Evolutionary conservation across 495 filamentous ascomycete genomes (phyloP), one percentile per base, ranked within the genome.

Genomic region (Wilcoxina mikolae): DNA sequence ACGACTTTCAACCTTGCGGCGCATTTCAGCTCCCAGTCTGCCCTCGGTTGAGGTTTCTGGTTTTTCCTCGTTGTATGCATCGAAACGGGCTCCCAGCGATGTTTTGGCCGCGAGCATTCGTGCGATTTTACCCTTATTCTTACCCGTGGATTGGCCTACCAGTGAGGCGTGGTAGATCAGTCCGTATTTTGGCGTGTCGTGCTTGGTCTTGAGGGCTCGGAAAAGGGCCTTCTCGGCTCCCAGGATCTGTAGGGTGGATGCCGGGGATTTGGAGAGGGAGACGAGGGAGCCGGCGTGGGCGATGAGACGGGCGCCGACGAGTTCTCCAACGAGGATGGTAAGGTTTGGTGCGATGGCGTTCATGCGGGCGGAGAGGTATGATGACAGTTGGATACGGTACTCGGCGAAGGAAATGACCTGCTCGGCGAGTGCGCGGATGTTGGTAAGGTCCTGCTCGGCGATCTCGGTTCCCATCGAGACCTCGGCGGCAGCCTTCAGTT

Each of bases 111-210:
- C 87, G 35, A 99, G 77, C 73, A 95, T 87, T 71, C 91, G 83
- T 12, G 91, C 91, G 66, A 99, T 94, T 75, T 99, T 99, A 60
- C 91, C 91, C 82, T 99, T 99, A 73, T 96, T 96, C 72, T 82
- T 85, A 58, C 93, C 91, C 24, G 85, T 90, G 23, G 93, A 90
- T 72, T 99, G 91, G 42, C 91, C 91, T 46, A 99, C 85, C 27
- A 99, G 75, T 24, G 88, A 95, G 18, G 91, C 89, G 70, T 99
- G 93, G 73, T 95, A 99, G 69, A 96, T 94, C 59, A 98, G 78
- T 75, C 91, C 91, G 62, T 99, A 99, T 73, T 99, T 99, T 59
- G 91, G 91, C 11, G 91, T 99, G 65, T 96, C 87, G 68, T 96
- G 91, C 74, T 99, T 99, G 17, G 93, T 99, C 76, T 99, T 99